Evolutionary conservation across 2,329 filamentous ascomycete genomes (phyloP).

Genomic region (Diaporthe eres): DNA sequence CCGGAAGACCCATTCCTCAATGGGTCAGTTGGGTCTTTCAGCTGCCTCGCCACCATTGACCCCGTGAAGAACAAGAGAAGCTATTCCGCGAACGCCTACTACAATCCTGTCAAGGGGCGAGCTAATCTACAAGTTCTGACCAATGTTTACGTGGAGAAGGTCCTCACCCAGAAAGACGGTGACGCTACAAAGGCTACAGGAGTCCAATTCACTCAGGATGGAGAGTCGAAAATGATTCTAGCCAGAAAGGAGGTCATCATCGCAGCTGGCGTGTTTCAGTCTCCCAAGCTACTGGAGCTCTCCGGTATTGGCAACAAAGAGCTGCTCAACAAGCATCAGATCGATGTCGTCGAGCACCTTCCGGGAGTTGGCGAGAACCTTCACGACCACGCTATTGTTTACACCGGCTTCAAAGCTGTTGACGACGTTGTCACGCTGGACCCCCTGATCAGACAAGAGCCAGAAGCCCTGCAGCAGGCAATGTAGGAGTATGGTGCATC

Average conservation of each 20-base stretch:
- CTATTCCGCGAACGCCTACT: slow-evolving; percentile 41
- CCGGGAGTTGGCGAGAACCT: slow-evolving; percentile 52
- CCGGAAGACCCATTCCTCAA: slow-evolving; percentile 26
- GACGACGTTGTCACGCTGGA: slow-evolving; percentile 20
- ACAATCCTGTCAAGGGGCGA: slow-evolving; percentile 33
- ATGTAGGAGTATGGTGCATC: slow-evolving; percentile 49
- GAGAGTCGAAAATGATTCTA: slow-evolving; percentile 37
- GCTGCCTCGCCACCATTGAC: slow-evolving; percentile 38
- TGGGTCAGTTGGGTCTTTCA: slow-evolving; percentile 31
- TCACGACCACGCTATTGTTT: slow-evolving; percentile 43
- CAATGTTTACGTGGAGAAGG: slow-evolving; percentile 46
- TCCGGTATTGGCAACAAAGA: slow-evolving; percentile 50
- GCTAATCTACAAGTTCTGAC: slow-evolving; percentile 41
- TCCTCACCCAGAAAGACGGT: slow-evolving; percentile 40
- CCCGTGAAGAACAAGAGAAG: slow-evolving; percentile 41
- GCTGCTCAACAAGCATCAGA: slow-evolving; percentile 46
- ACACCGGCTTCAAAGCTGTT: slow-evolving; percentile 16
- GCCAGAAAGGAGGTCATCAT: slow-evolving; percentile 50
- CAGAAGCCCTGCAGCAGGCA: slow-evolving; percentile 40
- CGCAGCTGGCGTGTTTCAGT: slow-evolving; percentile 49
- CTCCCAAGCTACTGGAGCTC: slow-evolving; percentile 52
- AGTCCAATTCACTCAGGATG: slow-evolving; percentile 43
- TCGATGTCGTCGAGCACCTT: slow-evolving; percentile 49
- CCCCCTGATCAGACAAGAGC: slow-evolving; percentile 33
- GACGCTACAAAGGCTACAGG: slow-evolving; percentile 42